These are phyloP conservation scores for Camelina laxa DNA, from an alignment of 345 rosid genomes.

Conservation along the genomic window DNA sequence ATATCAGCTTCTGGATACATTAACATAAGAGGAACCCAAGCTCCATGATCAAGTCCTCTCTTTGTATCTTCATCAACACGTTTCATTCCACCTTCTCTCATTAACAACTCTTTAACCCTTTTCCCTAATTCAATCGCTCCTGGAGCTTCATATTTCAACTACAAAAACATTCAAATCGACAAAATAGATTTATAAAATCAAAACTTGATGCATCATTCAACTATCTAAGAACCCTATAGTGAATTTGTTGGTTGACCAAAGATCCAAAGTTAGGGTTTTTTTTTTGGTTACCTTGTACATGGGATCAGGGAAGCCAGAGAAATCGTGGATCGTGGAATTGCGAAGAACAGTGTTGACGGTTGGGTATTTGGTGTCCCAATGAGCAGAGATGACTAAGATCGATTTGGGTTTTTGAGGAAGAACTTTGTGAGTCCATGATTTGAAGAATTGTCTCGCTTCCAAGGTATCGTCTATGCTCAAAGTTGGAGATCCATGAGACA, in stretches of 20 bases:
- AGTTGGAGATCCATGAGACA: constrained; percentile 88
- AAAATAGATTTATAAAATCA: neutral
- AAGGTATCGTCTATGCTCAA: constrained; percentile 71
- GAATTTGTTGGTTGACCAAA: neutral
- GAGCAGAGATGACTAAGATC: constrained; percentile 79
- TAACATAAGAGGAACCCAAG: constrained; percentile 92
- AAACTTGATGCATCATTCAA: constrained; percentile 1
- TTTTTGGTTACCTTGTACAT: constrained; percentile 66
- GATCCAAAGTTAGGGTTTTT: neutral
- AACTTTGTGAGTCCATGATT: constrained; percentile 59
- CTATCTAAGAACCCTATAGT: neutral
- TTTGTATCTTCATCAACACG: constrained; percentile 64
- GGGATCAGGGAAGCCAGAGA: constrained; percentile 71
- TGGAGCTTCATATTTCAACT: constrained; percentile 88
- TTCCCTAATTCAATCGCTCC: constrained; percentile 85
- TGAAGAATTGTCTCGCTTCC: constrained; percentile 72
- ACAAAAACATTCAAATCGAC: constrained; percentile 5
- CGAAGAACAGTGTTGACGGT: constrained; percentile 61
- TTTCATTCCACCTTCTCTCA: constrained; percentile 51
- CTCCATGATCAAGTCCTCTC: constrained; percentile 94
- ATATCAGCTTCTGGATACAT: constrained; percentile 94
- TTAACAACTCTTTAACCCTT: constrained; percentile 73
- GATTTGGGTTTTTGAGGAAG: constrained; percentile 58
- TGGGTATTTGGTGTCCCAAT: constrained; percentile 83
- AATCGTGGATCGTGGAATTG: constrained; percentile 79